These are phyloP conservation scores for Phylloporus sp. DNA, from an alignment of 768 basidiomycete species.

Conservation along the genomic window DNA sequence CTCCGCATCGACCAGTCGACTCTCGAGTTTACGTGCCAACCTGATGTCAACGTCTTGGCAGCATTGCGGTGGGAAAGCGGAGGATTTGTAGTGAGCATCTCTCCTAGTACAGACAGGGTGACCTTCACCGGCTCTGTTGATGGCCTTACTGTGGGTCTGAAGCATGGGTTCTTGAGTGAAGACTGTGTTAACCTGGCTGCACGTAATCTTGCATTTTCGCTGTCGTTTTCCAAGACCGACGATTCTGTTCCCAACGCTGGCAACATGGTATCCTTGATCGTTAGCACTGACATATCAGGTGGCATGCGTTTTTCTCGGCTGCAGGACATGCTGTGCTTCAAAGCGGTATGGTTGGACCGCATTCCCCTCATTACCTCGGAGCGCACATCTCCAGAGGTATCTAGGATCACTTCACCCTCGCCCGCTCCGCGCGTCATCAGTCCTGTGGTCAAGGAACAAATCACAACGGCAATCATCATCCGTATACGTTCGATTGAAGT, in stretches of 20 bases:
- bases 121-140: slow-evolving; percentile 76
- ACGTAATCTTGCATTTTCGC: slow-evolving; percentile 74
- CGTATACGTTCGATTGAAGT: slow-evolving; percentile 70
- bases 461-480: slow-evolving; percentile 61
- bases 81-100: slow-evolving; percentile 76
- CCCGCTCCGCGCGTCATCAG: slow-evolving; percentile 11
- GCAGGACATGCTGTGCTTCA: slow-evolving; percentile 91
- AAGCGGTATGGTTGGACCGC: slow-evolving; percentile 89
- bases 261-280: slow-evolving; percentile 62
- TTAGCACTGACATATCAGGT: slow-evolving; percentile 84
- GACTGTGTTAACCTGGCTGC: slow-evolving; percentile 78
- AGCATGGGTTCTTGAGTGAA: slow-evolving; percentile 81
- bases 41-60: slow-evolving; percentile 89
- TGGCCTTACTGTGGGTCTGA: slow-evolving; percentile 74
- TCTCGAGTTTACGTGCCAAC: slow-evolving; percentile 81
- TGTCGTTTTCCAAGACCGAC: slow-evolving; percentile 57
- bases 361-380: slow-evolving; percentile 67
- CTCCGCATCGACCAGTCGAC: slow-evolving; percentile 88
- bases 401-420: slow-evolving; percentile 16
- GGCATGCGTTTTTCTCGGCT: slow-evolving; percentile 78
- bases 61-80: slow-evolving; percentile 92
- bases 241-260: slow-evolving; percentile 31
- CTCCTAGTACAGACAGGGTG: slow-evolving; percentile 66
- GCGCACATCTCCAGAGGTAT: slow-evolving; percentile 15
- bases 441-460: slow-evolving; percentile 33